phyloP scores from a whole-genome alignment of 768 basidiomycete species.

The Termitomyces sp. region DNA sequence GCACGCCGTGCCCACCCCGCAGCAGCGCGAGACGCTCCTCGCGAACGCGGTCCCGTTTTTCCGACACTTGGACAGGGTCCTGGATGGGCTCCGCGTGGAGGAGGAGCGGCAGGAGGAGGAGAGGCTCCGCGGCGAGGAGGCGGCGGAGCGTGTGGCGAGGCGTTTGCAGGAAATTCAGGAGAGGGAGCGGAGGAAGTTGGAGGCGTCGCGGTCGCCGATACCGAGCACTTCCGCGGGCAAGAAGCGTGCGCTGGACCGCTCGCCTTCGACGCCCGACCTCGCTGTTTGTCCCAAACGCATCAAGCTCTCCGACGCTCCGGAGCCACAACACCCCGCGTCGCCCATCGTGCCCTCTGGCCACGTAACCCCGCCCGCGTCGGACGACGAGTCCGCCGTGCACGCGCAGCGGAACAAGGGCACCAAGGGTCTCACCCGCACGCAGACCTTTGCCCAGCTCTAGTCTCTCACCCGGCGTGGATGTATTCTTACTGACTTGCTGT shows the following conservation, averaged over 20 bases:
- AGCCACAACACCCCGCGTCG: slow-evolving; percentile 25
- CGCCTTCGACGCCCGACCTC: background rate
- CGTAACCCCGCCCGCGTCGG: slow-evolving; percentile 6
- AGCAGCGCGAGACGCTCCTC: background rate
- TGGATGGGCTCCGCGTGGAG: slow-evolving; percentile 7
- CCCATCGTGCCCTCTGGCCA: slow-evolving; percentile 16
- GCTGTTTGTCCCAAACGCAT: slow-evolving; percentile 5
- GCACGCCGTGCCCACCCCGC: background rate
- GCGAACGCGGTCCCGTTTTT: slow-evolving; percentile 3
- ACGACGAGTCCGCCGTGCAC: slow-evolving; percentile 14
- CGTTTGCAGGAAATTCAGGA: background rate
- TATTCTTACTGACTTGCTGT: too few relatives aligned
- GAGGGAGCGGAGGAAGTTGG: background rate
- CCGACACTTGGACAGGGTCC: slow-evolving; percentile 7
- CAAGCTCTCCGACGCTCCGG: slow-evolving; percentile 1
- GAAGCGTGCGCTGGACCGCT: slow-evolving; percentile 13
- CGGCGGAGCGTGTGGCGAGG: background rate
- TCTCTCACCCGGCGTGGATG: too few relatives aligned
- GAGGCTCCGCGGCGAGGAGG: background rate
- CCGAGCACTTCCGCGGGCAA: too few relatives aligned
- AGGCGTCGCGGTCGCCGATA: too few relatives aligned
- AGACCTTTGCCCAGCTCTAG: slow-evolving; percentile 26
- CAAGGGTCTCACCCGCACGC: slow-evolving; percentile 23
- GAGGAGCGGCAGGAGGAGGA: slow-evolving; percentile 9
- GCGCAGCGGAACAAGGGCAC: slow-evolving; percentile 12